phyloP scores from a whole-genome alignment of 352 stramenopile genomes.

The Phytophthora uliginosa region DNA sequence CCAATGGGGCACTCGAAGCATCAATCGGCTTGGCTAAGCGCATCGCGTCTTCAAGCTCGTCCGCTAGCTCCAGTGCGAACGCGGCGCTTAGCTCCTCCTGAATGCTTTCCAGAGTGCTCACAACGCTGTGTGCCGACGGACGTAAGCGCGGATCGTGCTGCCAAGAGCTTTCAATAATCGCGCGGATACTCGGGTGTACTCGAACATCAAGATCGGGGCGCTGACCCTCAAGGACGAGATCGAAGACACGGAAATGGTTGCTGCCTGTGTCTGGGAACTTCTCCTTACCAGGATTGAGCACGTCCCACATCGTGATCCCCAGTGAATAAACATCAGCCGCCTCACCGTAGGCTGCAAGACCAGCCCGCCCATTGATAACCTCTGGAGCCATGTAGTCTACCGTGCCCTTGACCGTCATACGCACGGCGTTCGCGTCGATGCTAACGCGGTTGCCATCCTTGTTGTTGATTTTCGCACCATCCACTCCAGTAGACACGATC shows the following conservation, averaged over 20 bases:
- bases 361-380: slow-evolving; percentile 72
- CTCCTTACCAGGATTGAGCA: slow-evolving; percentile 61
- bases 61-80: slow-evolving; percentile 52
- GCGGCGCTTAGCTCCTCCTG: slow-evolving; percentile 54
- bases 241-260: slow-evolving; percentile 74
- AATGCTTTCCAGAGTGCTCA: slow-evolving; percentile 52
- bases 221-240: slow-evolving; percentile 57
- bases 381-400: slow-evolving; percentile 87
- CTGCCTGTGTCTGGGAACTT: slow-evolving; percentile 57
- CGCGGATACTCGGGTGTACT: slow-evolving; percentile 45
- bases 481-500: slow-evolving; percentile 13
- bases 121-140: slow-evolving; percentile 56
- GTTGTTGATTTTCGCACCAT: slow-evolving; percentile 5
- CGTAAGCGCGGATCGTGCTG: slow-evolving; percentile 47
- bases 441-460: slow-evolving; percentile 24
- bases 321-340: slow-evolving; percentile 81
- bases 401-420: slow-evolving; percentile 75
- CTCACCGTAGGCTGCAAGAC: slow-evolving; percentile 65
- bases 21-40: slow-evolving; percentile 42
- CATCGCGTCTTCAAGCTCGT: slow-evolving; percentile 53
- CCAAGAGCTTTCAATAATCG: slow-evolving; percentile 60
- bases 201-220: slow-evolving; percentile 51
- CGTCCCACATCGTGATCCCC: slow-evolving; percentile 81
- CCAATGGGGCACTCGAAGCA: slow-evolving; percentile 31
- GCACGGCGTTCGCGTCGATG: slow-evolving; percentile 29